phyloP scores from a whole-genome alignment of 2,329 filamentous ascomycete genomes.

The Clarireedia homoeocarpa region DNA sequence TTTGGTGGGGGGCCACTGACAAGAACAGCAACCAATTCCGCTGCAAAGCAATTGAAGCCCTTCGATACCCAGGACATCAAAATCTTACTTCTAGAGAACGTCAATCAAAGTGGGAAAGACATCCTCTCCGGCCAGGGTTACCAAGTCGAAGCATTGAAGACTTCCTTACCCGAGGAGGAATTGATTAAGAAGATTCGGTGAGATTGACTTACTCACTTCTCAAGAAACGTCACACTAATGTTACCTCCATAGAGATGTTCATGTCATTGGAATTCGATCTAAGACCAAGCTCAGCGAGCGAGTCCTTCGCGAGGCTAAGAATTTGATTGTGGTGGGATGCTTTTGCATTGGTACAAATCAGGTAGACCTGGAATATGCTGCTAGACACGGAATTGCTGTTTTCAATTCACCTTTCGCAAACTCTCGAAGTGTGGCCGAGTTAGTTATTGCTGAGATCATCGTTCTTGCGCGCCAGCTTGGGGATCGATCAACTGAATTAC shows the following conservation, averaged over 20 bases:
- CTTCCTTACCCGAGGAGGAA: constrained; percentile 82
- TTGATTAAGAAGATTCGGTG: constrained; percentile 95
- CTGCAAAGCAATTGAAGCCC: constrained; percentile 77
- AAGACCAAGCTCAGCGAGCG: constrained; percentile 90
- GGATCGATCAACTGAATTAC: constrained; percentile 90
- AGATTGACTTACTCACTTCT: constrained; percentile 7
- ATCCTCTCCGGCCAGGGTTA: constrained; percentile 83
- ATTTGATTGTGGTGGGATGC: constrained; percentile 91
- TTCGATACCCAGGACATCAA: constrained; percentile 96
- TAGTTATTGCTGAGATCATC: constrained; percentile 93
- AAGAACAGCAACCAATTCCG: constrained; percentile 32
- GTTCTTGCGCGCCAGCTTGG: constrained; percentile 82
- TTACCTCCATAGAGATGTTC: constrained; percentile 61
- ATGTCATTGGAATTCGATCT: constrained; percentile 95
- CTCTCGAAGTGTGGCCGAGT: constrained; percentile 90
- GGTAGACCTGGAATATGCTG: constrained; percentile 78
- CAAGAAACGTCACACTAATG: constrained; percentile 11
- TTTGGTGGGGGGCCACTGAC: constrained; percentile 40
- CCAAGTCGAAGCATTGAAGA: constrained; percentile 88
- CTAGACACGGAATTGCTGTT: constrained; percentile 81
- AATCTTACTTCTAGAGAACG: constrained; percentile 90
- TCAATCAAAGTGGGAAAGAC: constrained; percentile 82
- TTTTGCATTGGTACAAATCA: constrained; percentile 99
- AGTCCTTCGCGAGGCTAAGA: constrained; percentile 82
- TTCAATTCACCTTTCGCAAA: constrained; percentile 99